Evolutionary conservation across 2,329 filamentous ascomycete species (phyloP).

Genomic region (Diaporthe longicolla): DNA sequence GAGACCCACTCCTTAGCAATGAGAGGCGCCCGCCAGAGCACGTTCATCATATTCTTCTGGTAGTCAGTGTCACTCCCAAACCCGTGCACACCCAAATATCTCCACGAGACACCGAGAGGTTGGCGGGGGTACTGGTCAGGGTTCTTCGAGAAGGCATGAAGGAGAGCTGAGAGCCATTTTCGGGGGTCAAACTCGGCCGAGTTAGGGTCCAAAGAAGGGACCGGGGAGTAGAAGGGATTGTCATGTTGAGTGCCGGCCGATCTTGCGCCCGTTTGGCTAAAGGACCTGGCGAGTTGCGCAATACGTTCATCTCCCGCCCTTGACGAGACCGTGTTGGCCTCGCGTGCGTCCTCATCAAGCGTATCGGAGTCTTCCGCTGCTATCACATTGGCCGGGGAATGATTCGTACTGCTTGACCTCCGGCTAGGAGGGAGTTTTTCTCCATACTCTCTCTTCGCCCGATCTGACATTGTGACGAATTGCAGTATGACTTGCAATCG

Average conservation of each 20-base stretch:
- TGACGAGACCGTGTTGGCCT: neutral
- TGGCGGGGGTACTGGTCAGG: conserved; percentile 54
- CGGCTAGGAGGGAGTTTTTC: neutral
- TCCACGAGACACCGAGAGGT: conserved; percentile 56
- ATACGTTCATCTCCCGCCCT: conserved; percentile 34
- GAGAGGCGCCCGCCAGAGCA: conserved; percentile 66
- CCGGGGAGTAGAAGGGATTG: conserved; percentile 48
- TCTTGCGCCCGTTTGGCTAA: conserved; percentile 39
- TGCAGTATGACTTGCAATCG: neutral
- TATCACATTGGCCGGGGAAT: conserved; percentile 13
- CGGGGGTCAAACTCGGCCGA: conserved; percentile 59
- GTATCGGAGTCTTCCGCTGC: conserved; percentile 12
- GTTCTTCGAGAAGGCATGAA: conserved; percentile 56
- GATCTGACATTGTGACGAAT: conserved; percentile 1
- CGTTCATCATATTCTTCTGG: conserved; percentile 76
- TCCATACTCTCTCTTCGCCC: conserved; percentile 3
- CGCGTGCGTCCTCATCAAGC: conserved; percentile 8
- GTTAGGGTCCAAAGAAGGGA: conserved; percentile 58
- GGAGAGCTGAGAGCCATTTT: conserved; percentile 61
- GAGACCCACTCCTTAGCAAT: conserved; percentile 66
- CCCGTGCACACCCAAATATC: conserved; percentile 61
- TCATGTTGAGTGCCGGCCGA: conserved; percentile 31
- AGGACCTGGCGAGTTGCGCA: conserved; percentile 43
- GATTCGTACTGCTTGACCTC: conserved; percentile 13
- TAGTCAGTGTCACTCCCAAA: conserved; percentile 78